Percentiles rank a stretch among this genome's conserved stretches.
phyloP scores from a whole-genome alignment of 805 yeast species.

The Wickerhamomyces ciferrii region DNA sequence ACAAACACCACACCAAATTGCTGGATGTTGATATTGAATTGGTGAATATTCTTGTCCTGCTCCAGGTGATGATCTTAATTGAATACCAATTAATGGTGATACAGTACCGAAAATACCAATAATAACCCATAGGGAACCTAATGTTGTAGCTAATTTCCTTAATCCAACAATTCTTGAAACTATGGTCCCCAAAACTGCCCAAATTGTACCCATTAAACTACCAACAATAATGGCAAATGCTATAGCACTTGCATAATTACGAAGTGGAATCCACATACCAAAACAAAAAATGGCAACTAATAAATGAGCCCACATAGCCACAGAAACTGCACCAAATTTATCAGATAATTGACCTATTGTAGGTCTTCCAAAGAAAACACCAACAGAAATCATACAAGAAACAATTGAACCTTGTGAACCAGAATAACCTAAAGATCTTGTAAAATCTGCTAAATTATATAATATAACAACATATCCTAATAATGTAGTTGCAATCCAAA shows the following conservation, averaged over 20 bases:
- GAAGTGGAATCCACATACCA: constrained; percentile 55
- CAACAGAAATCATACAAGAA: constrained; percentile 56
- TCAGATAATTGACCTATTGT: constrained; percentile 46
- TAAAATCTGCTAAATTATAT: constrained; percentile 55
- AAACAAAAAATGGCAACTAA: constrained; percentile 35
- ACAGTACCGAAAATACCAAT: constrained; percentile 46
- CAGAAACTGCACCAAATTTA: constrained; percentile 44
- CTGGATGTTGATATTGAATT: constrained; percentile 44
- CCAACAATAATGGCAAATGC: constrained; percentile 50
- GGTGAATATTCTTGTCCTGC: constrained; percentile 30
- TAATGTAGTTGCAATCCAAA: constrained; percentile 42
- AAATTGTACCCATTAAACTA: constrained; percentile 54
- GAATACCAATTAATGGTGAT: constrained; percentile 57
- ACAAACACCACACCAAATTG: constrained; percentile 55
- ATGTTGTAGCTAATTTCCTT: constrained; percentile 40
- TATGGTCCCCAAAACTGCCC: constrained; percentile 49
- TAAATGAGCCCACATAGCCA: constrained; percentile 31
- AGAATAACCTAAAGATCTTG: constrained; percentile 53
- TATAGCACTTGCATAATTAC: constrained; percentile 50
- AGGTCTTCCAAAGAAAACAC: constrained; percentile 54
- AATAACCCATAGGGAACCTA: constrained; percentile 49
- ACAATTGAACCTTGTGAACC: constrained; percentile 51
- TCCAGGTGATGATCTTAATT: constrained; percentile 31
- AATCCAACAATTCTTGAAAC: constrained; percentile 50
- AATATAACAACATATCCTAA: constrained; percentile 58